A percentile compares a stretch with the other conserved stretches of the same genome.
These are phyloP conservation scores for Rhodotorula kratochvilovae DNA, from an alignment of 768 basidiomycete species.

Conservation along the genomic window DNA sequence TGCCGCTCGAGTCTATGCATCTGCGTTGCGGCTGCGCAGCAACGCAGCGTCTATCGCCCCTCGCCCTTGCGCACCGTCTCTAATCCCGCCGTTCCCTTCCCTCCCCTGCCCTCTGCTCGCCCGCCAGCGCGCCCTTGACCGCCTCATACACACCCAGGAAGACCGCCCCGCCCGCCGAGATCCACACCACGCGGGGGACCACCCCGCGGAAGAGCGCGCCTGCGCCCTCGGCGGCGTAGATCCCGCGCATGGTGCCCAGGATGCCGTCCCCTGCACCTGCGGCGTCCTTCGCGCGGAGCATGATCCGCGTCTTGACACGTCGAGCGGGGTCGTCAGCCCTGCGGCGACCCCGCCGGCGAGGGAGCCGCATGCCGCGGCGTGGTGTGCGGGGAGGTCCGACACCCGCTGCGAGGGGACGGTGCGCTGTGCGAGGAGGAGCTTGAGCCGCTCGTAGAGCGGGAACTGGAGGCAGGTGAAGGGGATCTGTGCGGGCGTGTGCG, in stretches of 20 bases:
- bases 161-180: slow-evolving; percentile 91
- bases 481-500: slow-evolving; percentile 56
- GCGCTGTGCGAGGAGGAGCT: slow-evolving; percentile 58
- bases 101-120: neutral
- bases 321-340: slow-evolving; percentile 84
- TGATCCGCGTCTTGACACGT: slow-evolving; percentile 92
- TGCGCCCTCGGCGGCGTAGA: slow-evolving; percentile 67
- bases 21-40: too few species aligned
- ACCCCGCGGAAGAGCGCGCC: slow-evolving; percentile 77
- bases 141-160: slow-evolving; percentile 97
- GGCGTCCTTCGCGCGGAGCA: slow-evolving; percentile 55
- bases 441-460: slow-evolving; percentile 86
- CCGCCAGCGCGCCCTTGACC: slow-evolving; percentile 47
- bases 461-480: slow-evolving; percentile 96
- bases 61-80: too few species aligned
- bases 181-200: slow-evolving; percentile 90
- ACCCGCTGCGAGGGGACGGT: slow-evolving; percentile 48
- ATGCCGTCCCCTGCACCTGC: neutral
- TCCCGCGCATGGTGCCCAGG: slow-evolving; percentile 57
- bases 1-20: neutral
- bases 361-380: slow-evolving; percentile 75
- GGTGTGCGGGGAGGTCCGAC: slow-evolving; percentile 51
- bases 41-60: too few species aligned
- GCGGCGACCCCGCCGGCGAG: slow-evolving; percentile 87
- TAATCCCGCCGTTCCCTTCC: neutral